Conservation (phyloP, 106 monocot genomes). For the Agapanthus africanus region DNA sequence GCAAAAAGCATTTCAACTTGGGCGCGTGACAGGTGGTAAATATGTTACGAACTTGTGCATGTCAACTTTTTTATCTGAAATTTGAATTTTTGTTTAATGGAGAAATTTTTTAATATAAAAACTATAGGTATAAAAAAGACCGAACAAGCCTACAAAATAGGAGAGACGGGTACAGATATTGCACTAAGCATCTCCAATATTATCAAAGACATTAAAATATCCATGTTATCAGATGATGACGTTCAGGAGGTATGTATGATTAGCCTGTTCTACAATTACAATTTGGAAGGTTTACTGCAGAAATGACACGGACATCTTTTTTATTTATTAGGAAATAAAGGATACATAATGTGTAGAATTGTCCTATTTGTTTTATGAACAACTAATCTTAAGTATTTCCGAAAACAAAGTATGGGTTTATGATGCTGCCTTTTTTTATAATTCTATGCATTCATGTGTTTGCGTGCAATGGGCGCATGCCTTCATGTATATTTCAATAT, state of each 20-base stretch:
- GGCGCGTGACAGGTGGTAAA: conserved; percentile 75
- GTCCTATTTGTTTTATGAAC: neutral
- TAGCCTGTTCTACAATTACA: neutral
- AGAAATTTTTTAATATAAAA: no score
- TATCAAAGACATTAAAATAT: conserved; percentile 51
- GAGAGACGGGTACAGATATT: conserved; percentile 44
- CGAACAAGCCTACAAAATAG: conserved; percentile 41
- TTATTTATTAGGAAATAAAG: neutral
- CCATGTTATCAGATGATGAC: conserved; percentile 70
- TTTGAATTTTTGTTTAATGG: no score
- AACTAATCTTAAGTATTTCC: neutral
- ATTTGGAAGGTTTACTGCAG: neutral
- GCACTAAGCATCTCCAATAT: conserved; percentile 54
- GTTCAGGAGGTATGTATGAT: conserved; percentile 57
- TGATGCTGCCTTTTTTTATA: neutral
- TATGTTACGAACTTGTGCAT: neutral
- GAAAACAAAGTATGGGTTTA: neutral
- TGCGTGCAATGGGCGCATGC: neutral
- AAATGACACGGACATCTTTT: neutral
- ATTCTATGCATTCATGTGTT: neutral
- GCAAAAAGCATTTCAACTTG: conserved; percentile 44
- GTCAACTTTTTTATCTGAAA: neutral
- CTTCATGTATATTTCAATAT: neutral
- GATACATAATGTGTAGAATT: neutral
- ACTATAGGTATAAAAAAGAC: conserved; percentile 49